Base-by-base conservation (phyloP, 495 filamentous ascomycete species). In the Podospora pseudopauciseta region DNA sequence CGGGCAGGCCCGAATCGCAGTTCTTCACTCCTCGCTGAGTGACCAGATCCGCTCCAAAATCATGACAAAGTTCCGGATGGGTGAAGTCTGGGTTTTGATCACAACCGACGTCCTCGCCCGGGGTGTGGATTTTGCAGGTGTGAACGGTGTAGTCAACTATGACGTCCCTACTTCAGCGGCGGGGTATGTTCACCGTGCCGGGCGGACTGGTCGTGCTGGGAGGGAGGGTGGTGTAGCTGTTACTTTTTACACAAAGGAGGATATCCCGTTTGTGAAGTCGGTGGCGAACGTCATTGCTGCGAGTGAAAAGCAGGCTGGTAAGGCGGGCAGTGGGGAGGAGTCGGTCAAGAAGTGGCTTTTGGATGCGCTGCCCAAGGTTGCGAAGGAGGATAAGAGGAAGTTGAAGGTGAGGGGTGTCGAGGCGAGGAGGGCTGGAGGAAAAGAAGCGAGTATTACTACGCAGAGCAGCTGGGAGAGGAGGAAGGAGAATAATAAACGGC, bases 81-180 rank as follows among this genome's bases (percentile, higher is more conserved):
- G 94, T 71, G 94, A 98, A 76, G 88, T 97, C 60, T 99, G 95
- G 95, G 88, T 97, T 16, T 84, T 99, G 13, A 91, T 98, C 68
- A 98, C 96, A 0, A 99, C 95, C 0, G 95, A 99, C 74, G 84
- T 98, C 32, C 85, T 98, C 1, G 89, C 92, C 13, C 89, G 95
- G 44, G 95, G 95, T 26, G 86, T 99, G 55, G 95, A 99, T 78
- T 97, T 98, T 79, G 86, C 89, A 16, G 90, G 96, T 28, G 88
- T 99, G 65, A 95, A 97, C 72, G 91, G 93, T 49, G 93, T 99
- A 1, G 88, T 98, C 28, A 99, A 98, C 79, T 99, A 97, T 80
- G 95, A 99, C 76, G 90, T 97, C 60, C 96, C 95, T 1, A 92
- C 87, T 53, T 94, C 92, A 0, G 88, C 90, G 5, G 92, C 93